These are phyloP conservation scores for Malus orientalis DNA, from an alignment of 306 rosid species.

Conservation along the genomic window DNA sequence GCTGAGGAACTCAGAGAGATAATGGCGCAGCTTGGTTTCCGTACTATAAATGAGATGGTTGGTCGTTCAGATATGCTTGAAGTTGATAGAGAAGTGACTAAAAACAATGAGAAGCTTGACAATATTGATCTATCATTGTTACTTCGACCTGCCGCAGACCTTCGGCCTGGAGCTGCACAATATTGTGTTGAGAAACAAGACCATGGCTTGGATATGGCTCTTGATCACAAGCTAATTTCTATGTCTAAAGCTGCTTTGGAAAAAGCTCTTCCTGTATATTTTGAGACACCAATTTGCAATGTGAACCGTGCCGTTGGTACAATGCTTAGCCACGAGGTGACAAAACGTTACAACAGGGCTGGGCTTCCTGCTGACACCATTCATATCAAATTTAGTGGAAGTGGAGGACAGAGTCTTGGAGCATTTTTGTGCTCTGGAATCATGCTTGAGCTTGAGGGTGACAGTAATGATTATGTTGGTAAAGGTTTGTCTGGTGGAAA, in stretches of 20 bases:
- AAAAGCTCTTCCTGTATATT: conserved; percentile 80
- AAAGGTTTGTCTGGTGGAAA: conserved; percentile 98
- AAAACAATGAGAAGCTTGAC: conserved; percentile 71
- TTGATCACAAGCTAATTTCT: conserved; percentile 71
- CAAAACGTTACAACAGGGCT: conserved; percentile 64
- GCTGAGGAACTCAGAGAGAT: conserved; percentile 96
- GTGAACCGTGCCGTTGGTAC: conserved; percentile 97
- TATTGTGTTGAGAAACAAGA: conserved; percentile 91
- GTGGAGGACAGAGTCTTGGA: conserved; percentile 98
- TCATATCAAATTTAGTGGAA: conserved; percentile 77
- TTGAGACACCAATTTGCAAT: conserved; percentile 64
- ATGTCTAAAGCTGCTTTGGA: conserved; percentile 74
- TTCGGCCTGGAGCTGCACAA: conserved; percentile 93
- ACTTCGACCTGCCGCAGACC: conserved; percentile 91
- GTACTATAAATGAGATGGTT: conserved; percentile 80
- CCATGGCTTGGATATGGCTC: conserved; percentile 86
- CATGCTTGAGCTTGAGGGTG: conserved; percentile 95
- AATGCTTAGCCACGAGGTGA: conserved; percentile 98
- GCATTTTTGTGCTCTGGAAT: conserved; percentile 97
- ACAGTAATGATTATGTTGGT: conserved; percentile 92
- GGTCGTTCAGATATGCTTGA: conserved; percentile 96
- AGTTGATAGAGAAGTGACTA: conserved; percentile 77
- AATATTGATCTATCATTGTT: conserved; percentile 78
- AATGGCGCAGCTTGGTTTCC: conserved; percentile 83
- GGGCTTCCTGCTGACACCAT: conserved; percentile 93